Percentiles rank a stretch among this genome's conserved stretches.
These are phyloP conservation scores for Vaccinium myrtillus DNA, from an alignment of 148 eudicot genomes.

Conservation along the genomic window DNA sequence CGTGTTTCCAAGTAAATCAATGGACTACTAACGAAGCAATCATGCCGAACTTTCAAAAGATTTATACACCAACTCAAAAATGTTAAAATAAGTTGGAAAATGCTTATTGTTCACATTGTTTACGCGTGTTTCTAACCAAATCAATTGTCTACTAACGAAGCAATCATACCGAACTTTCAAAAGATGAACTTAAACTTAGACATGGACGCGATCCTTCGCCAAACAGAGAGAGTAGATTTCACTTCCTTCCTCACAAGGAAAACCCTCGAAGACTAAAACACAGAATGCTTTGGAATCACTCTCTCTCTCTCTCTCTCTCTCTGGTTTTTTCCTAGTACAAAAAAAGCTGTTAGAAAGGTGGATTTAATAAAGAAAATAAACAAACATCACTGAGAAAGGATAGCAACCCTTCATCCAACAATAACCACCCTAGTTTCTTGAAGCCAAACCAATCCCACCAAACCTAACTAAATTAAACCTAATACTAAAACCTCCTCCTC, in stretches of 20 bases:
- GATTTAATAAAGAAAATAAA: conserved; percentile 1
- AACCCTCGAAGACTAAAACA: background rate
- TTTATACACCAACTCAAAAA: no score
- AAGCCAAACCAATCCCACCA: conserved; percentile 49
- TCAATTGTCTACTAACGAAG: no score
- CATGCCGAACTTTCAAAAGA: no score
- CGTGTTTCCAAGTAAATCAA: no score
- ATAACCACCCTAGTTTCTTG: conserved; percentile 23
- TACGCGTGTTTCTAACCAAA: no score
- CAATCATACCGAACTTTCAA: no score
- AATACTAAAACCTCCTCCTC: conserved; percentile 19
- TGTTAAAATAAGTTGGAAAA: no score
- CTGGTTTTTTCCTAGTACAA: background rate
- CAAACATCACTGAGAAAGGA: conserved; percentile 24
- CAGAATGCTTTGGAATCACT: conserved; percentile 16
- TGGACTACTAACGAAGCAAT: no score
- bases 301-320: conserved; percentile 20
- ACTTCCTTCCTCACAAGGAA: background rate
- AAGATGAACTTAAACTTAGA: no score
- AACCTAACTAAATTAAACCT: conserved; percentile 14
- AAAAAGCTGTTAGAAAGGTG: conserved; percentile 24
- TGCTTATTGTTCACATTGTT: no score
- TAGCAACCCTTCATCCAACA: conserved; percentile 34
- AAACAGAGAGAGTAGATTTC: background rate
- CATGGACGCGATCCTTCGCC: background rate